Evolutionary conservation across 179 eudicot species (phyloP), one percentile per base, ranked within the genome.

Genomic region (Spergularia azorica): DNA sequence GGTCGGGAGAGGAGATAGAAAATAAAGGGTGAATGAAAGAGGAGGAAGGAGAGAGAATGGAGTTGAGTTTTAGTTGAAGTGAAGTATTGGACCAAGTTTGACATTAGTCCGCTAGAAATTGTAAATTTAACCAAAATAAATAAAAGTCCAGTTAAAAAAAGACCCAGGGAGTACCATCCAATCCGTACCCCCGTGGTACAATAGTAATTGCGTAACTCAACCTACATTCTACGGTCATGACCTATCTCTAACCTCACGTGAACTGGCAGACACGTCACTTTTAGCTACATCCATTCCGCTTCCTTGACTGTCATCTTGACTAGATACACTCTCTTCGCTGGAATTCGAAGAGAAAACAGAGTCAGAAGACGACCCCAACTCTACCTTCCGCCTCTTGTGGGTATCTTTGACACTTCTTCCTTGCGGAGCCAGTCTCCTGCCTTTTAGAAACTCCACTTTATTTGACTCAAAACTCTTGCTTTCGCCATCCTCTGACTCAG

Each of bases 401-500:
- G 84, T 84, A 71, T 88, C 93, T 75, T 86, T 89, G 3, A 87
- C 77, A 54, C 87, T 87, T 81, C 91, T 89, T 52, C 95, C 94
- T 77, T 80, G 90, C 63, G 87, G 73, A 54, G 95, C 88, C 64
- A 90, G 81, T 71, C 91, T 84, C 85, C 91, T 93, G 32, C 99
- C 94, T 84, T 89, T 95, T 0, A 95, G 94, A 67, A 87, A 86
- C 10, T 93, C 95, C 74, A 89, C 98, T 74, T 76, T 86, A 36
- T 82, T 86, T 59, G 96, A 83, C 58, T 94, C 89, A 56, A 85
- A 71, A 82, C 83, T 89, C 78, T 87, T 86, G 76, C 82, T 79
- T 73, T 86, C 93, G 43, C 76, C 84, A 58, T 91, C 96, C 77
- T 91, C 97, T 8, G 97, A 93, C 79, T 93, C 99, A 4, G 81